Base-by-base conservation (phyloP, 1,284 basidiomycete species). In the Cerrena zonata region DNA sequence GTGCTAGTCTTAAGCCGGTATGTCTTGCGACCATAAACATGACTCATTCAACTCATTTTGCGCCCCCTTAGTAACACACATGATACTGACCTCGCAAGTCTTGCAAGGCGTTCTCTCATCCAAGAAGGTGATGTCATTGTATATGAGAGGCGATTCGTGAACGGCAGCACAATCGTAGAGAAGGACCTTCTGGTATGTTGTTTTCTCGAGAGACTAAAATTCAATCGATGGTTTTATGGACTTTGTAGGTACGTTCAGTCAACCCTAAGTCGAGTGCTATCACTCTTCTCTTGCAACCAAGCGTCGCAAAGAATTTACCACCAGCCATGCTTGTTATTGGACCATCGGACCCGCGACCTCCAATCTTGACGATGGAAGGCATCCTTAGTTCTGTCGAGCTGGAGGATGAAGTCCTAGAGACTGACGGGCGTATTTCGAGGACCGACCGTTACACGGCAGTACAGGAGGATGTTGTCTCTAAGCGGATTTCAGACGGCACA, bases 51-150 rank as follows among this genome's bases (percentile, higher is more conserved):
- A n/a, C 12, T 38, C 12, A 24, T 53, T 55, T 36, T n/a, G n/a
- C n/a, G n/a, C n/a, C n/a, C n/a, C n/a, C n/a, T n/a, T 48, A 56
- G 38, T 34, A 50, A 50, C 5, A 30, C 34, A 21, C 36, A 41
- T 64, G 71, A 74, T 49, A 53, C 76, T 42, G 75, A 75, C 50
- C 60, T 80, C 12, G 58, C 60, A 11, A 69, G 69, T 12, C 69
- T 82, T 13, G 74, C 65, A 4, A 72, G 74, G 55, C 67, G 67
- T 36, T 69, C 67, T 0, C 66, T 79, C 7, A 51, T 82, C 23
- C 67, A 68, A 41, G 69, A 69, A 19, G 79, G 78, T 1, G 80
- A 83, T 61, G 62, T 83, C 11, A 66, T 83, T 13, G 70, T 71
- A 0, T 78, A 80, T 59, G 71, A 66, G 50, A 71, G 78, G 15